Percentiles rank a stretch among this genome's conserved stretches.
These are phyloP conservation scores for Penicillium sp. DNA, from an alignment of 2,329 filamentous ascomycete genomes.

Conservation along the genomic window DNA sequence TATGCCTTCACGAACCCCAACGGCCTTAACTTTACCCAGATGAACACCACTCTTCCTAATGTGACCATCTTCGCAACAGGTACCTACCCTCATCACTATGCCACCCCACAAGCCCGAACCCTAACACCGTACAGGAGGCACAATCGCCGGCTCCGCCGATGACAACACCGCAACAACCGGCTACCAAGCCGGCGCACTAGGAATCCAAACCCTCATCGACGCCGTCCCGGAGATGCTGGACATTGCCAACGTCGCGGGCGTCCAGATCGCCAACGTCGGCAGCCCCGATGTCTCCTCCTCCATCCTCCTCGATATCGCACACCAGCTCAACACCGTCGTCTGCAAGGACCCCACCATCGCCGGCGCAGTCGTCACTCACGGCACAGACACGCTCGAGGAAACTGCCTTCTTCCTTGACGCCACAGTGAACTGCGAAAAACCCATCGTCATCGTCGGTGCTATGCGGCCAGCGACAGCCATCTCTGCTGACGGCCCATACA, in stretches of 20 bases:
- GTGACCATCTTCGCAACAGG: constrained; percentile 33
- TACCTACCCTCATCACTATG: background rate
- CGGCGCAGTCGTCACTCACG: constrained; percentile 59
- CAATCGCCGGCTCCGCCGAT: constrained; percentile 31
- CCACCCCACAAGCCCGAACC: background rate
- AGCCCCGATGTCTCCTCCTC: constrained; percentile 31
- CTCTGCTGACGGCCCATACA: constrained; percentile 67
- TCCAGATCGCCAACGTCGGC: constrained; percentile 35
- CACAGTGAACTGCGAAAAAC: constrained; percentile 62
- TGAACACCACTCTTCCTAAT: constrained; percentile 32
- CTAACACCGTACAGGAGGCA: constrained; percentile 25
- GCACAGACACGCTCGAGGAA: constrained; percentile 69
- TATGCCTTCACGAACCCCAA: constrained; percentile 32
- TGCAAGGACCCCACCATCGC: constrained; percentile 31
- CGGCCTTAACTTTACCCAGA: constrained; percentile 33
- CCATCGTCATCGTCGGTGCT: constrained; percentile 64
- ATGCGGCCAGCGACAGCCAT: constrained; percentile 68
- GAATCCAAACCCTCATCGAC: constrained; percentile 31
- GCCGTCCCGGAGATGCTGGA: constrained; percentile 32
- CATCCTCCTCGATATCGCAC: constrained; percentile 30
- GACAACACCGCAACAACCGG: constrained; percentile 34
- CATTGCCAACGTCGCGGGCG: constrained; percentile 33
- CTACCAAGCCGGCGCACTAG: constrained; percentile 31
- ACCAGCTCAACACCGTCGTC: constrained; percentile 27
- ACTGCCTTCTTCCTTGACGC: constrained; percentile 67